phyloP scores from a whole-genome alignment of 257 asterid species.

The Scutellaria barbata region DNA sequence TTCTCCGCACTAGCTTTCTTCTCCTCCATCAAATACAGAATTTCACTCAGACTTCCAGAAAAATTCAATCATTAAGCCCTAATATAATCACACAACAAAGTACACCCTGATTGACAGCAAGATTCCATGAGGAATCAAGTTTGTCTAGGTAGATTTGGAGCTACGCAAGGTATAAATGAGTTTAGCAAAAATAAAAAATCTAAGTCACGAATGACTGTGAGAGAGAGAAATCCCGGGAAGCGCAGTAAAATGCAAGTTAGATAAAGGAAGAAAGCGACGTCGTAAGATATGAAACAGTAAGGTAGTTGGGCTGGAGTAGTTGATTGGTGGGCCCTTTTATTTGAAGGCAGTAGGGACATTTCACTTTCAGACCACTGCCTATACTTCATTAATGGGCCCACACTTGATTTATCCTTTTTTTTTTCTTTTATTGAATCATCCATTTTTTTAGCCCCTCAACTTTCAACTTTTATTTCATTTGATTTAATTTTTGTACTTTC shows the following conservation, averaged over 20 bases:
- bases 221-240: conserved; percentile 63
- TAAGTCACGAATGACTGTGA: conserved; percentile 25
- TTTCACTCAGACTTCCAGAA: conserved; percentile 20
- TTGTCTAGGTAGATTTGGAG: conserved; percentile 44
- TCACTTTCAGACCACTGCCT: conserved; percentile 30
- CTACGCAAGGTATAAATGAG: conserved; percentile 40
- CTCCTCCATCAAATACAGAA: conserved; percentile 47
- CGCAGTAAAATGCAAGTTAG: conserved; percentile 41
- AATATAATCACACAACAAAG: background rate
- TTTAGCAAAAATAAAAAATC: background rate
- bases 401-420: conserved; percentile 7
- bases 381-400: background rate
- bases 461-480: background rate
- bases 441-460: no score
- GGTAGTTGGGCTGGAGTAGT: conserved; percentile 35
- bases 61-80: conserved; percentile 29
- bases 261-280: conserved; percentile 51
- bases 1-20: conserved; percentile 43
- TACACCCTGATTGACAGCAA: background rate
- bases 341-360: conserved; percentile 26
- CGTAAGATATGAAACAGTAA: conserved; percentile 28
- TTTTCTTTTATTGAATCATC: background rate
- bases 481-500: background rate
- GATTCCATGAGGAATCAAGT: conserved; percentile 23
- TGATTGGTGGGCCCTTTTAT: conserved; percentile 24